Evolutionary conservation across 768 basidiomycete species (phyloP), one percentile per base, ranked within the genome.

Genomic region (Lentinula detonsa): DNA sequence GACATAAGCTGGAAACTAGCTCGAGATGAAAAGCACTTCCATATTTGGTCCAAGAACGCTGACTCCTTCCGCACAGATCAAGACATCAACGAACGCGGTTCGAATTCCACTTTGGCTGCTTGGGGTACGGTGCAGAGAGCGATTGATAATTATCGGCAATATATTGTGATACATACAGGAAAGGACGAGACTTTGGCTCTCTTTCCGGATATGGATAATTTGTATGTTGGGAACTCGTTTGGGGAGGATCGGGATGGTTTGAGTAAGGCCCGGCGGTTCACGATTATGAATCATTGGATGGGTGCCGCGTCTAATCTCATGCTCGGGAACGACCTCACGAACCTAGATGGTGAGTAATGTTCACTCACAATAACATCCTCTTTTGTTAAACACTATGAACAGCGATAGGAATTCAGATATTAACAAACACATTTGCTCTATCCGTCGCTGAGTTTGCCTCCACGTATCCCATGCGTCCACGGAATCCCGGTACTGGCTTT

Each of bases 1-100:
- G 62, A 63, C 33, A 63, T 63, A n/a, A 59, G 58, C 51, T 63
- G 62, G 62, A 60, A 59, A 46, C 59, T 63, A 18, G 62, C 50
- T 10, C 56, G 62, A 6, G 50, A 63, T 18, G 33, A 39, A 40
- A 21, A n/a, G 16, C 45, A 59, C 52, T 63, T 52, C 33, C 31
- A 37, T 18, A 63, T 63, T 16, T 63, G 62, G 62, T 40, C 40
- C 21, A 28, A 23, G 10, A 48, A 53, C 50, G 57, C 62, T 15
- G 62, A 63, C 10, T 59, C 62, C 18, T 53, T 63, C 33, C 62
- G 62, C 15, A 60, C 59, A 9, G 62, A 63, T 42, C 62, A 63
- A 49, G 62, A 63, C 37, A 63, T 63, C 37, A 63, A 63, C 42
- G 58, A 63, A 31, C 18, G 59, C 33, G 61, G 61, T 8, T 18